Evolutionary conservation across 495 filamentous ascomycete species (phyloP), one percentile per base, ranked within the genome.

Genomic region (Aspergillus conjunctus): DNA sequence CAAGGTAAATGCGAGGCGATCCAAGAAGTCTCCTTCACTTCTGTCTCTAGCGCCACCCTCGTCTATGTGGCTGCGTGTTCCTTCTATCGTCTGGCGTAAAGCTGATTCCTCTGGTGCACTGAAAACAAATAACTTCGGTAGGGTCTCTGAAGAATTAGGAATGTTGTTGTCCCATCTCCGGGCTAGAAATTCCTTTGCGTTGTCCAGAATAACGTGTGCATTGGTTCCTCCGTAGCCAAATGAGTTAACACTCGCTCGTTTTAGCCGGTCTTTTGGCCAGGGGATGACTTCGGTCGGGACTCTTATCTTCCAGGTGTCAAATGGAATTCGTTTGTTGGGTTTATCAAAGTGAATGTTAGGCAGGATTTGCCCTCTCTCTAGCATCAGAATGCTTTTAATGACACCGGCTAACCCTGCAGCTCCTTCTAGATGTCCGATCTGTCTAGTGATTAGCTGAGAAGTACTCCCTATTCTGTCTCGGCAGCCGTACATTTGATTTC

Each of bases 361-460:
- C 0, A 72, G 70, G 11, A 79, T 50, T 1, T 56, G 55, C 0
- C 62, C 67, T 8, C 71, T 71, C 22, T 75, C 61, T 0, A 82
- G 41, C 1, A 67, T 62, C 41, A 77, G 18, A 4, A 66, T 61
- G 3, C 69, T 66, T 50, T 80, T 81, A 7, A 82, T 70, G 9
- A 82, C 62, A 4, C 73, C 68, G 10, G 75, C 67, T 0, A 65
- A 54, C 0, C 81, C 81, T 3, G 77, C 73, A 12, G 68, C 68
- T 26, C 69, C 80, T 60, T 83, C 78, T 8, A 76, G 64, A 67
- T 81, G 79, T 0, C 79, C 79, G 43, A 81, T 41, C 37, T 41
- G 37, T 41, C 1, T 11, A 4, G 10, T 41, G 10, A 1, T 41
- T 15, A 4, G 15, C 37, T 1, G 37, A 41, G 4, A 1, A 41